Conservation (phyloP, 2,329 filamentous ascomycete species). For the Fusarium euwallaceae region DNA sequence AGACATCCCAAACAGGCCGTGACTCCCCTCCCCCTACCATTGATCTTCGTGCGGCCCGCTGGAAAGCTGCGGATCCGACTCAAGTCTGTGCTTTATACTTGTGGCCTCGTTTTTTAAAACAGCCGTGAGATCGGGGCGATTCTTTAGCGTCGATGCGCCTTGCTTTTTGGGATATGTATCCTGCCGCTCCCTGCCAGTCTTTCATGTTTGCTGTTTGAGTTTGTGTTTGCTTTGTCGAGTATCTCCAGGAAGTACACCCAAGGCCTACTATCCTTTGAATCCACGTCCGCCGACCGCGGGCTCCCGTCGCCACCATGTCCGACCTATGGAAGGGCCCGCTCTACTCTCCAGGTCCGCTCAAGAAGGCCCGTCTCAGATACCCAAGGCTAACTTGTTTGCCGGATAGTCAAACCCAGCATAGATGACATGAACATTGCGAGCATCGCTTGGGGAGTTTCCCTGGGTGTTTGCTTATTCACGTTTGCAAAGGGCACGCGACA, state of each 20-base stretch:
- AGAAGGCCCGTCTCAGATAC: not conserved
- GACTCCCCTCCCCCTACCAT: constrained; percentile 2
- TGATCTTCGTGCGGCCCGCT: constrained; percentile 34
- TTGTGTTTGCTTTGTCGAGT: not conserved
- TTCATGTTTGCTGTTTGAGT: not conserved
- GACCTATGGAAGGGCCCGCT: constrained; percentile 29
- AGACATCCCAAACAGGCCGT: not conserved
- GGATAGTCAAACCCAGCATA: constrained; percentile 20
- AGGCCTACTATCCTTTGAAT: not conserved
- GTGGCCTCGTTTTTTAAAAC: not conserved
- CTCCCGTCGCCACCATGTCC: constrained; percentile 25
- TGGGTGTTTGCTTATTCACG: constrained; percentile 45
- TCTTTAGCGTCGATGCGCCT: constrained; percentile 25
- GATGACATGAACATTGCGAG: constrained; percentile 47
- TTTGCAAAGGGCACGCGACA: constrained; percentile 40
- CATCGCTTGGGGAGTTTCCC: constrained; percentile 46
- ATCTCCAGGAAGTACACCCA: too few species aligned
- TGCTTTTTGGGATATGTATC: constrained; percentile 31
- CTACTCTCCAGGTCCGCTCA: not conserved
- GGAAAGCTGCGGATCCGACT: constrained; percentile 36
- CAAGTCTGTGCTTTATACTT: constrained; percentile 24
- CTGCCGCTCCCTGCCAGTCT: constrained; percentile 2
- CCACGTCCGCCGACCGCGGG: not conserved
- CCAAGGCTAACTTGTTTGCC: not conserved
- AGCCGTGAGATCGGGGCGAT: constrained; percentile 16